Conservation (phyloP, 495 filamentous ascomycete genomes). For the Neurospora terricola region DNA sequence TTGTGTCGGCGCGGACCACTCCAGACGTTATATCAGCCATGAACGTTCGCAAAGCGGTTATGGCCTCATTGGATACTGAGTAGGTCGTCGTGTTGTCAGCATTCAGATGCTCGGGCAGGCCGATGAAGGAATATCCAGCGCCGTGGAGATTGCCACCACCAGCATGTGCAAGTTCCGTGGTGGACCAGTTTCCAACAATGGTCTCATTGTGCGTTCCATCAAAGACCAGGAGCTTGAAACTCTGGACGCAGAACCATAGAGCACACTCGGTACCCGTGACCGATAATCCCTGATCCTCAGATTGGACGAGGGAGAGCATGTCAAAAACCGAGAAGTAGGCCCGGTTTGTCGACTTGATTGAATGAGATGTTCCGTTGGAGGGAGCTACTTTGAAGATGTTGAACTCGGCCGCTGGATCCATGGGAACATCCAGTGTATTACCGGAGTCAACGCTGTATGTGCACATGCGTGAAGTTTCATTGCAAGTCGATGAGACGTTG, state of each 20-base stretch:
- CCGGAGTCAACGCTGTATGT: slow-evolving; percentile 22
- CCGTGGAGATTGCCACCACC: slow-evolving; percentile 4
- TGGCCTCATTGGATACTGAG: slow-evolving; percentile 18
- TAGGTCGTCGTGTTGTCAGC: slow-evolving; percentile 16
- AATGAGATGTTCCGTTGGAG: slow-evolving; percentile 12
- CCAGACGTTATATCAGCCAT: slow-evolving; percentile 21
- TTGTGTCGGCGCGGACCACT: slow-evolving; percentile 15
- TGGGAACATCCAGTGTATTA: slow-evolving; percentile 11
- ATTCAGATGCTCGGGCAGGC: slow-evolving; percentile 22
- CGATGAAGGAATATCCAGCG: slow-evolving; percentile 21
- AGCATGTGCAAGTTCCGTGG: slow-evolving; percentile 8
- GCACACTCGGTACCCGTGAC: slow-evolving; percentile 16
- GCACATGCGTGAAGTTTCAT: slow-evolving; percentile 16
- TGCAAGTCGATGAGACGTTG: slow-evolving; percentile 10
- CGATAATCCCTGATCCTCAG: slow-evolving; percentile 2
- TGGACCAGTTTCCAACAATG: slow-evolving; percentile 19
- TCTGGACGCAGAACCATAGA: slow-evolving; percentile 29
- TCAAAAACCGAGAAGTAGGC: slow-evolving; percentile 28
- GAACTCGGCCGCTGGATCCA: slow-evolving; percentile 4
- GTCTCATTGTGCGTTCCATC: slow-evolving; percentile 18
- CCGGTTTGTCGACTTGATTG: slow-evolving; percentile 7
- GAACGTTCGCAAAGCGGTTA: slow-evolving; percentile 18
- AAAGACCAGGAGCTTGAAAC: slow-evolving; percentile 15
- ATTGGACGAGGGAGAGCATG: slow-evolving; percentile 17
- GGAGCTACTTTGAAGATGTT: slow-evolving; percentile 22